Evolutionary conservation across 805 yeast genomes (phyloP).

Genomic region (Ogataea philodendri): DNA sequence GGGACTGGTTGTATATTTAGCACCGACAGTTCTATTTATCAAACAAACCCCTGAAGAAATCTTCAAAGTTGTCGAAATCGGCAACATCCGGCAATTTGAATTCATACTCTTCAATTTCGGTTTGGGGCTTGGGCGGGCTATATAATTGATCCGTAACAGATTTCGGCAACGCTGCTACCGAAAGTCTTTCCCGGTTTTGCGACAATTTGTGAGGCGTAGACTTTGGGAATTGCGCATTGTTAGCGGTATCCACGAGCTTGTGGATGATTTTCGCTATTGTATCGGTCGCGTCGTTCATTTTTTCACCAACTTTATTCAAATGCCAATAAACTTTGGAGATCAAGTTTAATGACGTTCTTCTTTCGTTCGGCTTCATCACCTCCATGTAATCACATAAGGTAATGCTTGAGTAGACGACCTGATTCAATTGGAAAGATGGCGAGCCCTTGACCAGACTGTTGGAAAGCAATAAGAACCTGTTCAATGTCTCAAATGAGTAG

Average conservation of each 20-base stretch:
- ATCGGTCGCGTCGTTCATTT: slow-evolving; percentile 56
- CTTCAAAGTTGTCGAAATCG: slow-evolving; percentile 52
- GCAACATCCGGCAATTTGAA: slow-evolving; percentile 43
- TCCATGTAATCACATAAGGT: slow-evolving; percentile 48
- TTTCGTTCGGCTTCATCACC: slow-evolving; percentile 39
- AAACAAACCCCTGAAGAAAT: slow-evolving; percentile 49
- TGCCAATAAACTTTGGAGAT: slow-evolving; percentile 59
- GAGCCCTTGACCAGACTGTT: slow-evolving; percentile 51
- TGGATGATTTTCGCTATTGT: slow-evolving; percentile 56
- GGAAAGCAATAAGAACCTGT: slow-evolving; percentile 43
- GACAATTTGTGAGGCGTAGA: neutral
- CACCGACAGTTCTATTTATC: slow-evolving; percentile 12
- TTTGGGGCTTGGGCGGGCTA: slow-evolving; percentile 6
- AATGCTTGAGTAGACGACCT: slow-evolving; percentile 53
- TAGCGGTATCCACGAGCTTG: slow-evolving; percentile 47
- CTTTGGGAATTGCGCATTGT: slow-evolving; percentile 23
- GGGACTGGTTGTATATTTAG: too few species aligned
- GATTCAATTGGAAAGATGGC: slow-evolving; percentile 50
- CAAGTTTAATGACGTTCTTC: slow-evolving; percentile 41
- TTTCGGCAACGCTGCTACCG: slow-evolving; percentile 3
- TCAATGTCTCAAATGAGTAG: slow-evolving; percentile 45
- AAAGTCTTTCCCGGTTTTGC: slow-evolving; percentile 2
- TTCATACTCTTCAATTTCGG: slow-evolving; percentile 9
- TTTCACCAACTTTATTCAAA: slow-evolving; percentile 54
- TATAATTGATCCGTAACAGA: slow-evolving; percentile 1